Percentiles rank a stretch among this genome's conserved stretches.
Conservation (phyloP, 2,329 filamentous ascomycete species). For the Diplodia scrobiculata region DNA sequence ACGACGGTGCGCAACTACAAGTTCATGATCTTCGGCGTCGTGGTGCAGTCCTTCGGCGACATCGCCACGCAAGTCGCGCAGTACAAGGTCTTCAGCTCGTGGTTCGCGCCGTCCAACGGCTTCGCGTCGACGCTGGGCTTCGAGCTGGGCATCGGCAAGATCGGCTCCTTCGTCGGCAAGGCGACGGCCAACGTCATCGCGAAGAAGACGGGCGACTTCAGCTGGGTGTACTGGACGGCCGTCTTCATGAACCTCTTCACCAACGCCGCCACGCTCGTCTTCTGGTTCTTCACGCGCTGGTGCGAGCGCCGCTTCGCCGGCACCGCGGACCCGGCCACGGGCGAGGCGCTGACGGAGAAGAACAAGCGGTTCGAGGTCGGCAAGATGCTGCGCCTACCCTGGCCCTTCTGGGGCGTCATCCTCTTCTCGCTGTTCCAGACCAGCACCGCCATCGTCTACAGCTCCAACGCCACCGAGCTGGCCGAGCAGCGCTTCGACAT, state of each 20-base stretch:
- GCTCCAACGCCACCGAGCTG: constrained; percentile 62
- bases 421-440: constrained; percentile 62
- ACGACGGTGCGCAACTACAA: constrained; percentile 59
- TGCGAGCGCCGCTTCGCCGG: constrained; percentile 53
- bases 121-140: constrained; percentile 65
- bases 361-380: constrained; percentile 50
- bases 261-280: constrained; percentile 56
- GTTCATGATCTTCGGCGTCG: constrained; percentile 62
- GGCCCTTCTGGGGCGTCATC: constrained; percentile 61
- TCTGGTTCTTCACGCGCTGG: constrained; percentile 60
- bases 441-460: constrained; percentile 57
- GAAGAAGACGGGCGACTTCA: constrained; percentile 60
- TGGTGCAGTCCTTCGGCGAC: constrained; percentile 62
- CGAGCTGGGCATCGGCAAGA: constrained; percentile 63
- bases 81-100: constrained; percentile 66
- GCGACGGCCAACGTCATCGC: constrained; percentile 63
- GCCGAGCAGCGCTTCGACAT: constrained; percentile 62
- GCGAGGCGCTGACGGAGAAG: constrained; percentile 59
- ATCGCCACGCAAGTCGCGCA: constrained; percentile 66
- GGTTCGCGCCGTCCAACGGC: constrained; percentile 62
- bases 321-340: constrained; percentile 58
- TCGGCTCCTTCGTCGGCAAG: constrained; percentile 63
- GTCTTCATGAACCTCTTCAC: constrained; percentile 68
- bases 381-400: constrained; percentile 61
- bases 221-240: constrained; percentile 64